phyloP scores from a whole-genome alignment of 441 rosid species.

The Theobroma grandiflorum region DNA sequence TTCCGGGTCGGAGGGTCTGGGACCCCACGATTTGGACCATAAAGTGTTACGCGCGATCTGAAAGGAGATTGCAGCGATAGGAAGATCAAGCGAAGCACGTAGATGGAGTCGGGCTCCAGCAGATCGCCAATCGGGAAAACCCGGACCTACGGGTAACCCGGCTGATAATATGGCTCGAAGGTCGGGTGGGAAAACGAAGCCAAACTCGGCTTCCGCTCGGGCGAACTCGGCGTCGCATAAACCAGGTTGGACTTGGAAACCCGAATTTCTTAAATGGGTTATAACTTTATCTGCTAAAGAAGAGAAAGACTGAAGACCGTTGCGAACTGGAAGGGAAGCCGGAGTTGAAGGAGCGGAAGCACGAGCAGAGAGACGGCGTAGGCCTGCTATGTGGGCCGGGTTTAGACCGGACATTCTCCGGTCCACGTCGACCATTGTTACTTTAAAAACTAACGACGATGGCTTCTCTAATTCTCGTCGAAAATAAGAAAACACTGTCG shows the following conservation, averaged over 20 bases:
- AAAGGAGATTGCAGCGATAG: conserved; percentile 87
- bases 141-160: conserved; percentile 85
- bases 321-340: conserved; percentile 53
- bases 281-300: conserved; percentile 81
- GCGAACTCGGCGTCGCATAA: conserved; percentile 88
- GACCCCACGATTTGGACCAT: conserved; percentile 96
- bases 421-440: conserved; percentile 95
- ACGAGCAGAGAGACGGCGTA: conserved; percentile 94
- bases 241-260: conserved; percentile 82
- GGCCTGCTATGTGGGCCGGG: conserved; percentile 90
- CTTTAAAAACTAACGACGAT: not conserved
- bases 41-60: conserved; percentile 88
- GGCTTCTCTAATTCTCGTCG: not conserved
- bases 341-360: conserved; percentile 80
- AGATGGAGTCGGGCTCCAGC: conserved; percentile 81
- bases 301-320: conserved; percentile 72
- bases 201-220: conserved; percentile 90
- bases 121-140: conserved; percentile 95
- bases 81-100: conserved; percentile 84
- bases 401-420: conserved; percentile 90
- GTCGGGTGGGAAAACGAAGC: conserved; percentile 90
- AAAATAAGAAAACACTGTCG: not conserved
- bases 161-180: conserved; percentile 88
- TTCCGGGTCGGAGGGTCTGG: conserved; percentile 84
- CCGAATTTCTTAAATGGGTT: conserved; percentile 69